Conservation (phyloP, 1,284 basidiomycete species). For the Apiotrichum sp. region DNA sequence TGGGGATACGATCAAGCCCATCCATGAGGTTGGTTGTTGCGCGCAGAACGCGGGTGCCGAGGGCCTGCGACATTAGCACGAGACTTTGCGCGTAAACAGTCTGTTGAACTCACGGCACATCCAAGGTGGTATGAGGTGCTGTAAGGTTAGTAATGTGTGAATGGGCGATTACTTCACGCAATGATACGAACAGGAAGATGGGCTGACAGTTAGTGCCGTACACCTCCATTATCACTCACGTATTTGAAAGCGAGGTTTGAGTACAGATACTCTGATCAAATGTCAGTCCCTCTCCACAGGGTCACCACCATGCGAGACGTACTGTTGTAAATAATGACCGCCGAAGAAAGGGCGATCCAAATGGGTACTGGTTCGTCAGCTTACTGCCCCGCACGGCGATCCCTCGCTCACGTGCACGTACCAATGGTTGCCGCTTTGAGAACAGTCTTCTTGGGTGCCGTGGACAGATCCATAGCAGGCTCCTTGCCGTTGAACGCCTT, state of each 20-base stretch:
- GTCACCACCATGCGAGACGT: slow-evolving; percentile 1
- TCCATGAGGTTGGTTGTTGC: slow-evolving; percentile 80
- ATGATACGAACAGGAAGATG: slow-evolving; percentile 38
- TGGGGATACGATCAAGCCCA: slow-evolving; percentile 72
- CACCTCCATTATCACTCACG: slow-evolving; percentile 21
- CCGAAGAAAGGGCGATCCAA: slow-evolving; percentile 74
- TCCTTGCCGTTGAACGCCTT: slow-evolving; percentile 1
- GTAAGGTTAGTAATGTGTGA: slow-evolving; percentile 61
- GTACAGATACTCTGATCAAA: slow-evolving; percentile 61
- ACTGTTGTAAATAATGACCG: slow-evolving; percentile 93
- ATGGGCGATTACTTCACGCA: too few species aligned
- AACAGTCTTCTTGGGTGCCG: not conserved
- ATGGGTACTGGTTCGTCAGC: slow-evolving; percentile 34
- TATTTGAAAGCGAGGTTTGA: slow-evolving; percentile 71
- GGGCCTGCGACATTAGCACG: slow-evolving; percentile 53
- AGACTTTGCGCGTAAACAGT: slow-evolving; percentile 1
- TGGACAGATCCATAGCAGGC: not conserved
- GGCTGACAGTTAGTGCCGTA: slow-evolving; percentile 20
- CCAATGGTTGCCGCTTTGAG: slow-evolving; percentile 17
- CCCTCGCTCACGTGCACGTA: not conserved
- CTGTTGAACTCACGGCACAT: slow-evolving; percentile 34
- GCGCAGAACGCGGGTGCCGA: slow-evolving; percentile 82
- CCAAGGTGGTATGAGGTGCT: slow-evolving; percentile 51
- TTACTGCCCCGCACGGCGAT: not conserved
- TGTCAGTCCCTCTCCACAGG: not conserved